Base-by-base conservation (phyloP, 306 rosid genomes). In the Biancaea sappan region DNA sequence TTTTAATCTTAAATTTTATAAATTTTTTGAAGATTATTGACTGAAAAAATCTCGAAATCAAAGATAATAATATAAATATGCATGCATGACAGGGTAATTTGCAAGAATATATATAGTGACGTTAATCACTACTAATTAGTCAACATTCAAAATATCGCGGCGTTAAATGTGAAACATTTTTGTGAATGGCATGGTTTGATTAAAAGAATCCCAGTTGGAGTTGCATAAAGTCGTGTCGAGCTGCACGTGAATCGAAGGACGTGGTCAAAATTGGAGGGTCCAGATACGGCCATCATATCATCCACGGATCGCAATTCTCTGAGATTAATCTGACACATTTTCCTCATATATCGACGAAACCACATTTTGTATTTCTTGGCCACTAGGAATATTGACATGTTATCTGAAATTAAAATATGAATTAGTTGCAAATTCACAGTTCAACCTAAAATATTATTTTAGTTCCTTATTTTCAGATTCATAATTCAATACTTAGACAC, bases 181-280 rank as follows among this genome's bases (percentile, higher is more conserved):
- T 47, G 21, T n/a, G 50, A 6, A 43, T 13, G 13, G 5, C 3
- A 6, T 46, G 54, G 25, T n/a, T n/a, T 48, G 24, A 48, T 6
- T 48, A 48, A 48, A 48, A 48, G 25, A 48, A 48, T 18, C 1
- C n/a, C n/a, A n/a, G n/a, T n/a, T n/a, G n/a, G n/a, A n/a, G n/a
- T n/a, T n/a, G n/a, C n/a, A n/a, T n/a, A n/a, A n/a, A n/a, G n/a
- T n/a, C n/a, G 63, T 1, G 63, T 60, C 46, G 28, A 22, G 32
- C 34, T 38, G 69, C 11, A 40, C 1, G 1, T 21, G 32, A 64
- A 24, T 22, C 34, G 13, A 2, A 32, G 70, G 6, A 7, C 12
- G 51, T 15, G 52, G 70, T 64, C 52, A 64, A 64, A 64, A 3
- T 21, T 2, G 53, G 70, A 64, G 53, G 35, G 52, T 38, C 50